Evolutionary conservation across 139 green algal genomes (phyloP).

Genomic region (Chlorella sp.): DNA sequence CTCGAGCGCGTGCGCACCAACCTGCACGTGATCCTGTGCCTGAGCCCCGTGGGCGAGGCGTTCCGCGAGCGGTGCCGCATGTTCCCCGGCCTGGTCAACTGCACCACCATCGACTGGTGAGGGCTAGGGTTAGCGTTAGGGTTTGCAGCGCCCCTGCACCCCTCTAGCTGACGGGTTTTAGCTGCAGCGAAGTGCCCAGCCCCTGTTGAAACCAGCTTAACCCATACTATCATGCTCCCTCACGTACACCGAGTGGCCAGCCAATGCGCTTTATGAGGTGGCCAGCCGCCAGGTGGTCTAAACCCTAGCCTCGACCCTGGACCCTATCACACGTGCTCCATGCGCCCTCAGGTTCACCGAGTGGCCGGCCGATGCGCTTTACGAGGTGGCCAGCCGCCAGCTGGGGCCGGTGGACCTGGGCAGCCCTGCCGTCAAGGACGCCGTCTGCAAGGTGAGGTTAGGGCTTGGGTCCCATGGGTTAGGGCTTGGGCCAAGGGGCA

Average conservation of each 20-base stretch:
- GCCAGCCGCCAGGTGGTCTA: conserved; percentile 47
- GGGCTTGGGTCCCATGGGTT: no score
- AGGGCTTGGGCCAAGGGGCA: no score
- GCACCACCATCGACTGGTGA: conserved; percentile 76
- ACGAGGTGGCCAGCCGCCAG: conserved; percentile 59
- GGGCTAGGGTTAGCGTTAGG: no score
- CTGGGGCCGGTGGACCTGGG: conserved; percentile 47
- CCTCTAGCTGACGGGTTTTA: no score
- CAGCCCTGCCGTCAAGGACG: conserved; percentile 45
- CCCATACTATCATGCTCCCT: no score
- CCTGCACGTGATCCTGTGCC: conserved; percentile 74
- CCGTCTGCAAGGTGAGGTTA: conserved; percentile 53
- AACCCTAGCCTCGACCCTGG: no score
- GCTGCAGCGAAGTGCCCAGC: no score
- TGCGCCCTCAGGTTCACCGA: conserved; percentile 76
- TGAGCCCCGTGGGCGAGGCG: conserved; percentile 64
- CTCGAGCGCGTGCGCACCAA: conserved; percentile 71
- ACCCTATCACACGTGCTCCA: no score
- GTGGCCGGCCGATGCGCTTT: conserved; percentile 70
- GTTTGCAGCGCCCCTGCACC: no score
- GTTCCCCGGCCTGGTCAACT: conserved; percentile 80
- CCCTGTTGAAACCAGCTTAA: no score
- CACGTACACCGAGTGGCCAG: background rate
- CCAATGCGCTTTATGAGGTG: conserved; percentile 54
- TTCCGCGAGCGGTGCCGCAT: conserved; percentile 75